Percentiles rank a stretch among this genome's conserved stretches.
Evolutionary conservation across 768 basidiomycete genomes (phyloP).

Genomic region (Lepiota venenata): DNA sequence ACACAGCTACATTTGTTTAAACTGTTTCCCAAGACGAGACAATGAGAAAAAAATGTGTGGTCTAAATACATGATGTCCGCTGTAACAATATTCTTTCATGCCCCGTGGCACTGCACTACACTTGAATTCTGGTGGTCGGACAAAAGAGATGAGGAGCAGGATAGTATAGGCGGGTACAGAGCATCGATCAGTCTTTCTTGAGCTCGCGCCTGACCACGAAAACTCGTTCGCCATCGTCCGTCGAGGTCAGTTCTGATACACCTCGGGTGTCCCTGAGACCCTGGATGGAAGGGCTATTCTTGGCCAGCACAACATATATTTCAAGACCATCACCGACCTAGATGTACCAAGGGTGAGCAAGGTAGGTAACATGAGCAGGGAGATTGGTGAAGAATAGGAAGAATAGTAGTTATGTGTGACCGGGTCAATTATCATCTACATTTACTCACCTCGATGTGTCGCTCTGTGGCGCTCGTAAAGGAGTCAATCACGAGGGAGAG

Average conservation of each 20-base stretch:
- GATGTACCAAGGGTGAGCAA: constrained; percentile 11
- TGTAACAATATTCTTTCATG: not conserved
- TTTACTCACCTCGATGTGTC: constrained; percentile 86
- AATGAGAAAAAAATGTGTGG: too few relatives aligned
- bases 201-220: constrained; percentile 75
- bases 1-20: too few relatives aligned
- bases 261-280: constrained; percentile 54
- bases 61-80: too few relatives aligned
- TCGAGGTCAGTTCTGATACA: constrained; percentile 59
- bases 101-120: not conserved
- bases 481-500: constrained; percentile 90
- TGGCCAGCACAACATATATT: constrained; percentile 82
- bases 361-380: not conserved
- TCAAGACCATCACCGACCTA: constrained; percentile 96
- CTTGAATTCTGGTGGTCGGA: not conserved
- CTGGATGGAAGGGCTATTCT: constrained; percentile 53
- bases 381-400: not conserved
- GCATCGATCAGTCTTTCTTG: constrained; percentile 67
- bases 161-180: constrained; percentile 9
- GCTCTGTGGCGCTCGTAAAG: constrained; percentile 95
- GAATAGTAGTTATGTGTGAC: not conserved
- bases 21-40: too few relatives aligned
- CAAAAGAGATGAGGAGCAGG: constrained; percentile 10
- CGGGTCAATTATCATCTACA: constrained; percentile 8
- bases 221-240: constrained; percentile 65